phyloP scores from a whole-genome alignment of 768 basidiomycete genomes.

The Tricholoma terreum region DNA sequence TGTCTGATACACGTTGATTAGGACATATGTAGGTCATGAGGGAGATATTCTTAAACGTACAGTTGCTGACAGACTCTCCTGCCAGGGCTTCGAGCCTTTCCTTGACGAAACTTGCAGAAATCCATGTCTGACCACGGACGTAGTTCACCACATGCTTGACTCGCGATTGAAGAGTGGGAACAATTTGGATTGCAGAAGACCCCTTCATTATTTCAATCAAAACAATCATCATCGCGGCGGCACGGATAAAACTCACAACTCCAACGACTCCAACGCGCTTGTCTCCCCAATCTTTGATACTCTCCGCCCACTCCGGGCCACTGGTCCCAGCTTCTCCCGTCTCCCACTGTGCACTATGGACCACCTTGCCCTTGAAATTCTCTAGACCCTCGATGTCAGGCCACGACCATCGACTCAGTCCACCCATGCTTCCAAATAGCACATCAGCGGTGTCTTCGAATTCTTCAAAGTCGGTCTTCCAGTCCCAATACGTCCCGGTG shows the following conservation, averaged over 20 bases:
- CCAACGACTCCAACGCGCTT: conserved; percentile 59
- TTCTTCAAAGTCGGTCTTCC: conserved; percentile 33
- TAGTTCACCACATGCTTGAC: conserved; percentile 50
- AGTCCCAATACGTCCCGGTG: conserved; percentile 19
- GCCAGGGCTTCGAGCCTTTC: conserved; percentile 39
- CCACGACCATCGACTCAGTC: conserved; percentile 61
- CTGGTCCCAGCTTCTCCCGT: conserved; percentile 30
- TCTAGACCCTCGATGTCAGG: conserved; percentile 60
- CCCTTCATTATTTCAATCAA: conserved; percentile 34
- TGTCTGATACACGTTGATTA: conserved; percentile 28
- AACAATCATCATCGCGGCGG: neutral
- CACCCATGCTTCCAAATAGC: conserved; percentile 53
- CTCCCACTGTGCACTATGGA: conserved; percentile 67
- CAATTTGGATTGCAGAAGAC: conserved; percentile 60
- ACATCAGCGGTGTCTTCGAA: conserved; percentile 56
- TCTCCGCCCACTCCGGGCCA: conserved; percentile 38
- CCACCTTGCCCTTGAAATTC: conserved; percentile 51
- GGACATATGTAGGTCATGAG: neutral
- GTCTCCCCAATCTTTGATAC: conserved; percentile 45
- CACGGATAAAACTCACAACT: conserved; percentile 39
- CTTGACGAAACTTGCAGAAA: conserved; percentile 43
- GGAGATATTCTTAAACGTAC: conserved; percentile 25
- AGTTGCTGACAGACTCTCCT: conserved; percentile 39
- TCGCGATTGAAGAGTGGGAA: conserved; percentile 52
- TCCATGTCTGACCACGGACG: conserved; percentile 60